Evolutionary conservation across 1,139 yeast species (phyloP), one percentile per base, ranked within the genome.

Genomic region (Zygosaccharomyces pseudobailii): DNA sequence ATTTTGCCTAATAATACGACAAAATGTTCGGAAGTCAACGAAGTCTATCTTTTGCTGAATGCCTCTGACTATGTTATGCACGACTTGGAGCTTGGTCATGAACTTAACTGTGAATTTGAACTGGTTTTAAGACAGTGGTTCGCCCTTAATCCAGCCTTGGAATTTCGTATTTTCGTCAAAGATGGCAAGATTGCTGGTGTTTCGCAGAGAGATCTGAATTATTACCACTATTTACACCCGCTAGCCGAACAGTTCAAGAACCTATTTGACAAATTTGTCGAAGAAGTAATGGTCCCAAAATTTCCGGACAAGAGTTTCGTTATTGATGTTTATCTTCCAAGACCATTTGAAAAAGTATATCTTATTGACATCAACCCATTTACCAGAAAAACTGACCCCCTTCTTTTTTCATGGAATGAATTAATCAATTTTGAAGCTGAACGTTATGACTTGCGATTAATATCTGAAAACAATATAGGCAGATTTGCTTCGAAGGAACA

Each of bases 321-420:
- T 3, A 71, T 88, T 53, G 98, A 94, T 58, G 76, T 87, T 0
- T 90, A 90, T 62, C 66, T 90, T 8, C 95, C 97, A 0, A 71
- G 85, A 48, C 92, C 95, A 0, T 80, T 79, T 52, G 67, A 75
- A 19, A 75, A 75, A 48, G 83, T 84, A 0, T 80, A 76, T 69
- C 68, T 92, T 2, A 72, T 92, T 13, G 98, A 92, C 62, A 77
- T 92, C 52, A 92, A 92, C 62, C 95, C 97, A 1, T 92, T 84
- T 66, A 74, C 84, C 0, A 72, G 89, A 47, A 80, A 78, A 47
- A 82, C 96, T 0, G 96, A 88, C 56, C 69, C 95, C 0, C 70
- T 86, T 21, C 65, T 90, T 22, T 92, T 79, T 63, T 78, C 90
- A 3, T 92, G 98, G 98, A 76, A 81, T 55, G 97, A 92, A 62